Conservation (phyloP, 176 grass and related monocot genomes). For the Zizania latifolia region DNA sequence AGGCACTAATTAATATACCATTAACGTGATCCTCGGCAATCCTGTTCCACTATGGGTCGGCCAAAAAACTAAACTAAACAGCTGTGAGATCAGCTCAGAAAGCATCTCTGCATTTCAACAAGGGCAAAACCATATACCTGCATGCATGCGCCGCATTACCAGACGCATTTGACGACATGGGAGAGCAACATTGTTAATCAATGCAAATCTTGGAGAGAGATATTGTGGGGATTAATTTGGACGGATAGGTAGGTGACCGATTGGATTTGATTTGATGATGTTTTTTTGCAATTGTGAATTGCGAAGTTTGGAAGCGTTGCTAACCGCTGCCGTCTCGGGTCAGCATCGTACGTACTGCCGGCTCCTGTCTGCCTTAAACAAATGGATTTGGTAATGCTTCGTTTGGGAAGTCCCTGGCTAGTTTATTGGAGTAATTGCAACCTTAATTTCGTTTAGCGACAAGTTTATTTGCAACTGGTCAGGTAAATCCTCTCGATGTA, state of each 20-base stretch:
- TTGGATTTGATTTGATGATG: slow-evolving; percentile 13
- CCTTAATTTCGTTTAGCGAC: too few species aligned
- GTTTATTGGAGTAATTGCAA: too few species aligned
- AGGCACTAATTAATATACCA: neutral
- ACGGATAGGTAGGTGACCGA: neutral
- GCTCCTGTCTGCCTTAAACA: slow-evolving; percentile 20
- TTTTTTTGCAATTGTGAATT: slow-evolving; percentile 23
- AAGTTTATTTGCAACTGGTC: slow-evolving; percentile 31
- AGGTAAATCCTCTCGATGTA: slow-evolving; percentile 5
- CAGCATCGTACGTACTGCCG: neutral
- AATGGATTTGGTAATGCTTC: neutral
- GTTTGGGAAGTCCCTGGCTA: neutral
- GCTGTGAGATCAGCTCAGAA: neutral
- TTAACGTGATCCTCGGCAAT: slow-evolving; percentile 33
- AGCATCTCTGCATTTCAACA: neutral
- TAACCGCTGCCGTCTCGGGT: slow-evolving; percentile 25
- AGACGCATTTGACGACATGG: neutral
- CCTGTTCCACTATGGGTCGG: slow-evolving; percentile 39
- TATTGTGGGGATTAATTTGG: slow-evolving; percentile 8
- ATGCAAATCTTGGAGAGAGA: slow-evolving; percentile 18
- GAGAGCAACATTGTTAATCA: slow-evolving; percentile 24
- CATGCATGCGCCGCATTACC: neutral
- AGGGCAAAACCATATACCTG: neutral
- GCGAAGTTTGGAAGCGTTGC: slow-evolving; percentile 38
- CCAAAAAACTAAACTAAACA: slow-evolving; percentile 11